Conservation (phyloP, 2,329 filamentous ascomycete species). For the Sphaceloma murrayae region DNA sequence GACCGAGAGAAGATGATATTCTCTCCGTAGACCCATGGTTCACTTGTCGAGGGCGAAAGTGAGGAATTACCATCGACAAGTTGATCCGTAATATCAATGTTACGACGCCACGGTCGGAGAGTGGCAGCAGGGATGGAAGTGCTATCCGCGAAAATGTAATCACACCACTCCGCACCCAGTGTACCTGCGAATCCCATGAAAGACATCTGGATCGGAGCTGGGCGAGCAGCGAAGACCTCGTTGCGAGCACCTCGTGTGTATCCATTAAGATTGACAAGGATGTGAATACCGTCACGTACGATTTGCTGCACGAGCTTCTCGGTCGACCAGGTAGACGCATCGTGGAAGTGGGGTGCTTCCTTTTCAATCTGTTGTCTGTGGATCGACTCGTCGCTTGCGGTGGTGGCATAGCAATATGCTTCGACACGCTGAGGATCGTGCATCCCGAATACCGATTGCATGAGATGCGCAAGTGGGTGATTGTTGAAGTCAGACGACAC, state of each 20-base stretch:
- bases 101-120: conserved; percentile 67
- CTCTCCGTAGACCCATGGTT: conserved; percentile 90
- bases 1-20: conserved; percentile 92
- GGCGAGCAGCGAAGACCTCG: conserved; percentile 89
- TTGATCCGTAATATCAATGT: conserved; percentile 62
- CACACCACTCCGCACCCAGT: conserved; percentile 94
- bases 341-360: conserved; percentile 82
- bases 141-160: conserved; percentile 86
- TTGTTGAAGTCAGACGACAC: conserved; percentile 99
- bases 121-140: conserved; percentile 77
- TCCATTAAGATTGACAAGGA: conserved; percentile 93
- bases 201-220: conserved; percentile 95
- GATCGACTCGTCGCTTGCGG: conserved; percentile 74
- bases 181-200: conserved; percentile 99
- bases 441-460: conserved; percentile 97
- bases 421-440: conserved; percentile 65
- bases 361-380: conserved; percentile 89
- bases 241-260: conserved; percentile 96
- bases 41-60: conserved; percentile 44
- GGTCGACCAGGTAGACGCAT: conserved; percentile 77
- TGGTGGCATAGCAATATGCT: conserved; percentile 94
- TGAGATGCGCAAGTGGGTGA: conserved; percentile 88
- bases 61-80: conserved; percentile 55
- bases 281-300: conserved; percentile 77
- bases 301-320: conserved; percentile 82